These are phyloP conservation scores for Phoenix roebelenii DNA, from an alignment of 176 grass and related monocot species.

Conservation along the genomic window DNA sequence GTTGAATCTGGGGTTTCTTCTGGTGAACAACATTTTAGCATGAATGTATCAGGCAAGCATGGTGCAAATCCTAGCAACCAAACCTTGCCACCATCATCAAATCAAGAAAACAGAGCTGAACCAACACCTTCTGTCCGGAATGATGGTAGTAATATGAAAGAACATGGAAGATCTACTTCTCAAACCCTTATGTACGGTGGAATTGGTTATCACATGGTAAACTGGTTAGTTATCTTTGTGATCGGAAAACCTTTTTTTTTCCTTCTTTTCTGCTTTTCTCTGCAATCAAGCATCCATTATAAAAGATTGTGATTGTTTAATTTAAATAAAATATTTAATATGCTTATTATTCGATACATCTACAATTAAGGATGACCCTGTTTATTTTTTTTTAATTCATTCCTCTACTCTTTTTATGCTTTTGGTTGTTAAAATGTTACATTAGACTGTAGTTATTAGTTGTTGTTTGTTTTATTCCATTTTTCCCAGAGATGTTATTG, in stretches of 20 bases:
- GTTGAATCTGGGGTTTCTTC: constrained; percentile 31
- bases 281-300: too few species aligned
- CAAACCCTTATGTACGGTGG: constrained; percentile 78
- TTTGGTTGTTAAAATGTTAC: too few species aligned
- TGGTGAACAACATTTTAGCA: constrained; percentile 25
- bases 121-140: constrained; percentile 34
- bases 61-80: constrained; percentile 37
- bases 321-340: too few species aligned
- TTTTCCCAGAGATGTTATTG: too few species aligned
- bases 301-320: too few species aligned
- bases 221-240: constrained; percentile 83
- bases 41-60: constrained; percentile 32
- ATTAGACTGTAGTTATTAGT: too few species aligned
- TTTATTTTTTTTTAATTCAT: too few species aligned
- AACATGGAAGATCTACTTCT: constrained; percentile 33
- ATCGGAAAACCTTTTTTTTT: neutral
- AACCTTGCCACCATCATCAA: constrained; percentile 4
- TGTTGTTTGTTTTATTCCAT: too few species aligned
- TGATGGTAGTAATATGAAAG: constrained; percentile 35
- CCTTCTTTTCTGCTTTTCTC: neutral
- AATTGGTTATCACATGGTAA: constrained; percentile 98
- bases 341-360: too few species aligned
- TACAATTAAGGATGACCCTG: too few species aligned
- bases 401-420: too few species aligned
- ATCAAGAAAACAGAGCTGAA: constrained; percentile 47